A percentile compares a stretch with the other conserved stretches of the same genome.
Conservation (phyloP, 345 rosid genomes). For the Eucalyptus decipiens region DNA sequence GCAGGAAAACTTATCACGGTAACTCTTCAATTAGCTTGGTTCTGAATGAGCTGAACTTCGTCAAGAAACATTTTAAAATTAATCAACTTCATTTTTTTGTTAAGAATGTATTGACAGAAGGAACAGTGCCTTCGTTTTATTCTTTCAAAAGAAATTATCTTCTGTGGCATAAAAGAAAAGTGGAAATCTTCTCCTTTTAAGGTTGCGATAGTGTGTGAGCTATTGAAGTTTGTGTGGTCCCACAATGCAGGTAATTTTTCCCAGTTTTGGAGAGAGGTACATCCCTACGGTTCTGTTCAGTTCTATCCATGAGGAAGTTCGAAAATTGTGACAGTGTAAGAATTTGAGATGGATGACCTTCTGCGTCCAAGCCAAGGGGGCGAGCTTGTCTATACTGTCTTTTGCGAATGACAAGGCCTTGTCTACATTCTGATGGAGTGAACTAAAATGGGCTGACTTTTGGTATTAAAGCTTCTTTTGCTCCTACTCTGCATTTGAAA, state of each 20-base stretch:
- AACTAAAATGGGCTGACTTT: neutral
- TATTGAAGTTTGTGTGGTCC: neutral
- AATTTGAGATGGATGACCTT: neutral
- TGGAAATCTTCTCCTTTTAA: neutral
- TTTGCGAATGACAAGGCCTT: neutral
- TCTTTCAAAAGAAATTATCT: neutral
- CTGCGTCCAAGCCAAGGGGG: neutral
- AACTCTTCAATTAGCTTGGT: neutral
- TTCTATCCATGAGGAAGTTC: slow-evolving; percentile 58
- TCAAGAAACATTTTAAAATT: neutral
- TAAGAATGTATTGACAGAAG: neutral
- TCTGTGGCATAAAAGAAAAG: neutral
- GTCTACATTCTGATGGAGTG: neutral
- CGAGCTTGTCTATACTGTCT: neutral
- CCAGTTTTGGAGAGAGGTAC: slow-evolving; percentile 86
- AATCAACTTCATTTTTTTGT: neutral
- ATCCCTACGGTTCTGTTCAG: slow-evolving; percentile 60
- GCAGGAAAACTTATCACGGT: slow-evolving; percentile 83
- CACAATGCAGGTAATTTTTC: slow-evolving; percentile 19
- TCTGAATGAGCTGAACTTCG: neutral
- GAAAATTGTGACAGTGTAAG: slow-evolving; percentile 27
- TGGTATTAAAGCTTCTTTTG: neutral
- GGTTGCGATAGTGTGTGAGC: neutral
- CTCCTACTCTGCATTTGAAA: neutral
- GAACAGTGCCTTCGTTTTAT: neutral